phyloP scores from a whole-genome alignment of 2,329 filamentous ascomycete species.

The Aphanoascus verrucosus region DNA sequence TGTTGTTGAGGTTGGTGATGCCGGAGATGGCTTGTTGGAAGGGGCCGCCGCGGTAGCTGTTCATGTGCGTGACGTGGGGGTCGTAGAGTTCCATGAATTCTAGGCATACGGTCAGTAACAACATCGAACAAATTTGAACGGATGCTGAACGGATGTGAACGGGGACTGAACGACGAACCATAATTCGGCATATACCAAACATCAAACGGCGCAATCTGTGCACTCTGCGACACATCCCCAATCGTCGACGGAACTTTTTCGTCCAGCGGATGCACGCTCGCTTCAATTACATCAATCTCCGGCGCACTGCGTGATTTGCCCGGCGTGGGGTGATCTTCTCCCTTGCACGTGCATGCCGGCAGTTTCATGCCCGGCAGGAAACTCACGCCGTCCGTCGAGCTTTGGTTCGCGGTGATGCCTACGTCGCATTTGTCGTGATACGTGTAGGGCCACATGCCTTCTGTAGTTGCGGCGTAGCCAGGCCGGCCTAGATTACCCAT shows the following conservation, averaged over 20 bases:
- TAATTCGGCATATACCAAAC: conserved; percentile 57
- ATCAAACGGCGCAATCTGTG: conserved; percentile 60
- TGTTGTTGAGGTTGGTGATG: conserved; percentile 51
- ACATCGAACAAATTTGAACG: not conserved
- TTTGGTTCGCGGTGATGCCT: conserved; percentile 63
- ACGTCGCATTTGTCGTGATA: conserved; percentile 58
- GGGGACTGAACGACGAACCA: conserved; percentile 24
- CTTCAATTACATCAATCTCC: conserved; percentile 63
- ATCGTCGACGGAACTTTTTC: conserved; percentile 40
- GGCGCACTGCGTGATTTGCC: conserved; percentile 57
- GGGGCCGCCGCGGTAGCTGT: conserved; percentile 50
- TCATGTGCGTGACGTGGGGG: conserved; percentile 45
- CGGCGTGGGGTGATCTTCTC: conserved; percentile 54
- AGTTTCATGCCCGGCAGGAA: conserved; percentile 59
- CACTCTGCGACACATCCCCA: conserved; percentile 55
- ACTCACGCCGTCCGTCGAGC: conserved; percentile 54
- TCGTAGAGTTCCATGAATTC: conserved; percentile 58
- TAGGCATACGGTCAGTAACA: too few species aligned
- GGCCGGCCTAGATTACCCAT: conserved; percentile 64
- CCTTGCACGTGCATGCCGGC: conserved; percentile 55
- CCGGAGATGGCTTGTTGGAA: conserved; percentile 56
- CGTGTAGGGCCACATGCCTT: conserved; percentile 65
- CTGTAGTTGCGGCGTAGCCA: conserved; percentile 58
- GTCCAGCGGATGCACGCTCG: conserved; percentile 47
- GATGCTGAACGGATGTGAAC: not conserved